Evolutionary conservation across 106 monocot species (phyloP).

Genomic region (Gastrodia elata): DNA sequence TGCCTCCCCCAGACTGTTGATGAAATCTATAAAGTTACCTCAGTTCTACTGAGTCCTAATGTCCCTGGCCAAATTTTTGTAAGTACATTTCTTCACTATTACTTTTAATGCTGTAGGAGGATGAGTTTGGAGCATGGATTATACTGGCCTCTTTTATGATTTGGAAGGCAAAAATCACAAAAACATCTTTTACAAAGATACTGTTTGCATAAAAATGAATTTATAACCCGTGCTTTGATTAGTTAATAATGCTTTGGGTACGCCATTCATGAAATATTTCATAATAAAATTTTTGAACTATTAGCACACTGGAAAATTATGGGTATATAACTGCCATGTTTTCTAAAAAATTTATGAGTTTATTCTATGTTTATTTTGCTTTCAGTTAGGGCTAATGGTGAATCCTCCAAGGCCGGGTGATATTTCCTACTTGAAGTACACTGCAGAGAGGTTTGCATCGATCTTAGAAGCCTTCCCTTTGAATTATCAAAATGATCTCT

Average conservation of each 20-base stretch:
- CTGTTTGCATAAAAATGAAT: background rate
- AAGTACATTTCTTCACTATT: constrained; percentile 35
- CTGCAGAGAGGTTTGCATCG: constrained; percentile 56
- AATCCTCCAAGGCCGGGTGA: constrained; percentile 97
- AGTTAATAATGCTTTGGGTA: background rate
- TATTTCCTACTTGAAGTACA: constrained; percentile 86
- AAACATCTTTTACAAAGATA: background rate
- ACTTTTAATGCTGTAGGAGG: background rate
- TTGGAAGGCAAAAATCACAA: background rate
- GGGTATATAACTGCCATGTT: background rate
- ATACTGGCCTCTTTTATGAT: background rate
- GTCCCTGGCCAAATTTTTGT: constrained; percentile 99
- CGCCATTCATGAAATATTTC: background rate
- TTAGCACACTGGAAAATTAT: background rate
- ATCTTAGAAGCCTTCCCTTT: background rate
- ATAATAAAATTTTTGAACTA: background rate
- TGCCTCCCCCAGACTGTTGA: constrained; percentile 62
- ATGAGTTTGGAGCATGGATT: background rate
- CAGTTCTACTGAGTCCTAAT: constrained; percentile 90
- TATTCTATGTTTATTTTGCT: constrained; percentile 3
- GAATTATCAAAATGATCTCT: background rate
- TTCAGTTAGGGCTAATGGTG: constrained; percentile 96
- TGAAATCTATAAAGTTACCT: constrained; percentile 97
- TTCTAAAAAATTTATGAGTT: background rate
- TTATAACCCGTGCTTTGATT: background rate